phyloP scores from a whole-genome alignment of 805 yeast species.

The Starmerella vaccinii region DNA sequence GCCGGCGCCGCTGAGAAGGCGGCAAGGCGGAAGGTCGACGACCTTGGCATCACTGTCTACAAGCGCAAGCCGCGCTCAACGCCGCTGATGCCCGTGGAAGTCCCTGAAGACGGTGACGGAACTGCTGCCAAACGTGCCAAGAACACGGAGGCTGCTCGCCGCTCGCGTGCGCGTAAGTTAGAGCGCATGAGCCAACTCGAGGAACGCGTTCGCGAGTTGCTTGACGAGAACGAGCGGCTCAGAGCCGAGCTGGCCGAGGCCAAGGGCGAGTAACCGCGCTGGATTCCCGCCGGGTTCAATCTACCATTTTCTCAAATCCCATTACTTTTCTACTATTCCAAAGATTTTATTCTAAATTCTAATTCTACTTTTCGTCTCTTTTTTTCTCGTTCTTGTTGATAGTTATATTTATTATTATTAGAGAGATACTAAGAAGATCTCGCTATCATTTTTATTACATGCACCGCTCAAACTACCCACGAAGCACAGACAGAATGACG shows the following conservation, averaged over 20 bases:
- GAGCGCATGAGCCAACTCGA: constrained; percentile 84
- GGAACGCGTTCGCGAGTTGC: constrained; percentile 58
- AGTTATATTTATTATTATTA: too few relatives aligned
- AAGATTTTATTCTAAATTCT: too few relatives aligned
- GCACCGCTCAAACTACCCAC: too few relatives aligned
- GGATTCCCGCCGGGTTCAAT: not conserved
- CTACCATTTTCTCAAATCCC: not conserved
- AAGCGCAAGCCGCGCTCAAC: constrained; percentile 63
- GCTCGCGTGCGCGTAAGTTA: constrained; percentile 89
- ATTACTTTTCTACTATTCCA: not conserved
- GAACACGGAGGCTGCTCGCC: constrained; percentile 90
- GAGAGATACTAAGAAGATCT: too few relatives aligned
- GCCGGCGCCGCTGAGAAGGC: not conserved
- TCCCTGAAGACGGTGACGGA: constrained; percentile 33
- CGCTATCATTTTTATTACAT: too few relatives aligned
- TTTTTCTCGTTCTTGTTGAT: too few relatives aligned
- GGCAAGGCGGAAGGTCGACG: constrained; percentile 37
- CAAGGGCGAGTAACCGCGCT: constrained; percentile 3
- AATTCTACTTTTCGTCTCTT: not conserved
- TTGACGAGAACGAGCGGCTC: constrained; percentile 48
- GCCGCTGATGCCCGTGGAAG: constrained; percentile 62
- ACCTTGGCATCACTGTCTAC: constrained; percentile 65
- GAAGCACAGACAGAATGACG: too few relatives aligned
- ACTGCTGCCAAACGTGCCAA: constrained; percentile 69
- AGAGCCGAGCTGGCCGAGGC: constrained; percentile 46